Conservation (phyloP, 2,329 filamentous ascomycete genomes). For the Colletotrichum sojae region DNA sequence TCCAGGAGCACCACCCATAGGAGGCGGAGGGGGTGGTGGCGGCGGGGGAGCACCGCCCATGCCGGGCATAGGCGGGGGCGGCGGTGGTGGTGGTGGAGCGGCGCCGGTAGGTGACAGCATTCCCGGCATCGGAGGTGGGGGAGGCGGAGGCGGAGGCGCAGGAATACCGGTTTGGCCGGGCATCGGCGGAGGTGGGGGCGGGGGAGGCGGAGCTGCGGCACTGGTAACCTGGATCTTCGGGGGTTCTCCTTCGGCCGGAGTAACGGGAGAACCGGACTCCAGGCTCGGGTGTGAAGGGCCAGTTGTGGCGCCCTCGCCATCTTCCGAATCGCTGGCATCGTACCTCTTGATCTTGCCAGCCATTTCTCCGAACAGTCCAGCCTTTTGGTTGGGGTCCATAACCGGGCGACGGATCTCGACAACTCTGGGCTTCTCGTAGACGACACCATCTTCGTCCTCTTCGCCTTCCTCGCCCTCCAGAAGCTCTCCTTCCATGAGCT, state of each 20-base stretch:
- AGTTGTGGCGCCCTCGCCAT: conserved; percentile 78
- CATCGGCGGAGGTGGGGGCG: conserved; percentile 56
- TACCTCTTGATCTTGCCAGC: conserved; percentile 80
- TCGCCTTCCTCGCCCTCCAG: conserved; percentile 63
- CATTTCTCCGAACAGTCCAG: conserved; percentile 78
- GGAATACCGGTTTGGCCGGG: conserved; percentile 54
- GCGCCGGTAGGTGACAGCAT: conserved; percentile 50
- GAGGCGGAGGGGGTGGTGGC: conserved; percentile 61
- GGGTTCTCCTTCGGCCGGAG: conserved; percentile 72
- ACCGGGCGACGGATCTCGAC: conserved; percentile 83
- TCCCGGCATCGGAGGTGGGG: conserved; percentile 65
- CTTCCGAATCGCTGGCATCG: conserved; percentile 81
- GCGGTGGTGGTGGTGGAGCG: conserved; percentile 67
- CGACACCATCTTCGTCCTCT: conserved; percentile 69
- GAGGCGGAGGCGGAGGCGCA: conserved; percentile 61
- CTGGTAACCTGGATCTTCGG: conserved; percentile 73
- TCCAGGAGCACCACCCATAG: conserved; percentile 56
- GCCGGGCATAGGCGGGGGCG: conserved; percentile 59
- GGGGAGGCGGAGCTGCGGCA: conserved; percentile 53
- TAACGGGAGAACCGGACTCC: conserved; percentile 78
- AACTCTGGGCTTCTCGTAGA: conserved; percentile 85
- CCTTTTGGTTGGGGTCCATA: conserved; percentile 75
- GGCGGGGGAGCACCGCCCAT: conserved; percentile 62
- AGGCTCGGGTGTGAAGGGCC: conserved; percentile 83
- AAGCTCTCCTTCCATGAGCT: conserved; percentile 61